Base-by-base conservation (phyloP, 495 filamentous ascomycete species). In the Penicillium manginii region DNA sequence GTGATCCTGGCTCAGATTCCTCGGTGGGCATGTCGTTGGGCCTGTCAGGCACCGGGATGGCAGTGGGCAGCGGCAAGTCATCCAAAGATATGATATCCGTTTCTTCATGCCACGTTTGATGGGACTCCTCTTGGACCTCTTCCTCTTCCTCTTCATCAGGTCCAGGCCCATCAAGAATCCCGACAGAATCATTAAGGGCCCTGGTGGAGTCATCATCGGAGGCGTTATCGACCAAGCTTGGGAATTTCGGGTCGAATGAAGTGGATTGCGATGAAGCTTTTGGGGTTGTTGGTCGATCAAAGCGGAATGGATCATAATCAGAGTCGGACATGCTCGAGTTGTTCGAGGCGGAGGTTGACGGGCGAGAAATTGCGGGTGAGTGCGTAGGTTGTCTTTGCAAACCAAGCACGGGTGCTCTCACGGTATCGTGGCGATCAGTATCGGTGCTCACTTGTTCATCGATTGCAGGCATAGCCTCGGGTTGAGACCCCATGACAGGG, bases 251-350 rank as follows among this genome's bases (percentile, higher is more conserved):
- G n/a, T 58, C 62, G 15, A 40, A 52, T 8, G 62, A 52, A 1
- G 60, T 59, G 11, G 67, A 35, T 63, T 15, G 45, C 5, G 45
- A 47, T 23, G 22, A 47, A 26, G 18, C 72, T 3, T 60, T 59
- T 0, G 74, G 69, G 2, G 72, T 71, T 8, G 58, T 55, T 15
- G 75, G 72, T 9, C 75, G 73, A 42, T 79, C 78, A 51, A 79
- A 76, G 0, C 75, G 71, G 68, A 80, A 80, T 2, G 76, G 78
- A 55, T 80, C 78, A 45, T 78, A 78, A 46, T 79, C 78, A 2
- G 70, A 69, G 12, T 77, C 75, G 0, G 76, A 78, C 59, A 61
- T 70, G 0, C 55, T 73, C 2, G 72, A 77, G 8, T 59, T 54
- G 21, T 63, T 66, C 0, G 77, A 80, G 22, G 71, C 69, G 0